Percentiles rank a stretch among this genome's conserved stretches.
phyloP scores from a whole-genome alignment of 2,329 filamentous ascomycete genomes.

The Cladophialophora yegresii region DNA sequence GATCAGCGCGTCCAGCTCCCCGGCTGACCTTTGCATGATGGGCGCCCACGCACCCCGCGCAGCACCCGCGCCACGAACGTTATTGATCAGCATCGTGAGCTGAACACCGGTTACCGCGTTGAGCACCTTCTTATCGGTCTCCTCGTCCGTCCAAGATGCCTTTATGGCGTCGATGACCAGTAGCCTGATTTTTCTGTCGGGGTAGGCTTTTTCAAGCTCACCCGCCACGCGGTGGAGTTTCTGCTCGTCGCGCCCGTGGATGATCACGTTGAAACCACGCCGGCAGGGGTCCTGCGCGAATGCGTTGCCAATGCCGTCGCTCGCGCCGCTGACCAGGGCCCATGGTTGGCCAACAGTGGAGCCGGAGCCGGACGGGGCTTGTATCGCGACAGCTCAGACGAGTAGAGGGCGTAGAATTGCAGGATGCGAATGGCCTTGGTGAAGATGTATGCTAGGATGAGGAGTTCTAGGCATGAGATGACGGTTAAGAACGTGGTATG shows the following conservation, averaged over 20 bases:
- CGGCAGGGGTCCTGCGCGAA: slow-evolving; percentile 84
- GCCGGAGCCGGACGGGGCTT: slow-evolving; percentile 19
- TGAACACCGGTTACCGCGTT: background rate
- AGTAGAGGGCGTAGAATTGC: slow-evolving; percentile 11
- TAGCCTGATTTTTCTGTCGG: background rate
- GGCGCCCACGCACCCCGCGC: background rate
- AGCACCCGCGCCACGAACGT: background rate
- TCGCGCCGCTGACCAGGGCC: slow-evolving; percentile 92
- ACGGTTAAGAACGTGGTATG: background rate
- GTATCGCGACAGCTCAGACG: slow-evolving; percentile 7
- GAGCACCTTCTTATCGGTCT: background rate
- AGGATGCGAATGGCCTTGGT: background rate
- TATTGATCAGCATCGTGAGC: slow-evolving; percentile 2
- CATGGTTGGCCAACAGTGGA: slow-evolving; percentile 71
- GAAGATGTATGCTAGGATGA: background rate
- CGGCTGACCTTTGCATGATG: background rate
- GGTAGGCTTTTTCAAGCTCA: slow-evolving; percentile 40
- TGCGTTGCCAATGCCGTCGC: slow-evolving; percentile 94
- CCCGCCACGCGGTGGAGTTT: slow-evolving; percentile 51
- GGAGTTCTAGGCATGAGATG: background rate
- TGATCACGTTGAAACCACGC: slow-evolving; percentile 90
- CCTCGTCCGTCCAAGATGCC: background rate
- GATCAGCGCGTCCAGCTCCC: background rate
- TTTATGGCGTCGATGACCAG: background rate
- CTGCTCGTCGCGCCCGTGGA: slow-evolving; percentile 59